These are phyloP conservation scores for Aspergillus sp. DNA, from an alignment of 2,329 filamentous ascomycete genomes.

Conservation along the genomic window DNA sequence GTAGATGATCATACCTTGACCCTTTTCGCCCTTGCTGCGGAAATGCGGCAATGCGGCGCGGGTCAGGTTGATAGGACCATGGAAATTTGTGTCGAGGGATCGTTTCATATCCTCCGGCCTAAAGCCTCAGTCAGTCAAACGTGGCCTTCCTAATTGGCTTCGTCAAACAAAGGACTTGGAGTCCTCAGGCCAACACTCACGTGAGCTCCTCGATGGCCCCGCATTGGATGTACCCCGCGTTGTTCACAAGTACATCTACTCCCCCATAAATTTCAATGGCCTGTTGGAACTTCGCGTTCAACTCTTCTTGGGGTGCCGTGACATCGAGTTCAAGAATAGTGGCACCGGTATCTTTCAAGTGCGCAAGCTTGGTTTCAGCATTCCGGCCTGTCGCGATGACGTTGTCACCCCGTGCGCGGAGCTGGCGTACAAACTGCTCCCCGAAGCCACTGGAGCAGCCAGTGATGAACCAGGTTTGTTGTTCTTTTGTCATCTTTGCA, in stretches of 20 bases:
- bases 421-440: background rate
- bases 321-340: constrained; percentile 28
- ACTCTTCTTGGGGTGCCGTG: constrained; percentile 18
- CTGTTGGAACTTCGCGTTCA: constrained; percentile 20
- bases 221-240: constrained; percentile 41
- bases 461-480: constrained; percentile 14
- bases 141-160: too few relatives aligned
- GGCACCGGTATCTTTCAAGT: constrained; percentile 28
- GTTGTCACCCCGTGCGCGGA: constrained; percentile 28
- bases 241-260: constrained; percentile 50
- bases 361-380: constrained; percentile 20
- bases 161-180: background rate
- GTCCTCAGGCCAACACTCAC: constrained; percentile 17
- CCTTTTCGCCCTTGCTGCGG: background rate
- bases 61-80: background rate
- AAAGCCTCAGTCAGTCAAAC: background rate
- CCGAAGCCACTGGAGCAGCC: constrained; percentile 13
- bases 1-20: constrained; percentile 1
- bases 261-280: constrained; percentile 22
- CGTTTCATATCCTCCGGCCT: background rate
- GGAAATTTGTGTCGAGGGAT: background rate
- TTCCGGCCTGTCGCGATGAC: constrained; percentile 35
- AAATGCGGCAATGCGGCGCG: constrained; percentile 1
- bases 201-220: constrained; percentile 29
- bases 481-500: background rate